Percentiles rank a stretch among this genome's conserved stretches.
phyloP scores from a whole-genome alignment of 306 rosid species.

The Sesbania bispinosa region DNA sequence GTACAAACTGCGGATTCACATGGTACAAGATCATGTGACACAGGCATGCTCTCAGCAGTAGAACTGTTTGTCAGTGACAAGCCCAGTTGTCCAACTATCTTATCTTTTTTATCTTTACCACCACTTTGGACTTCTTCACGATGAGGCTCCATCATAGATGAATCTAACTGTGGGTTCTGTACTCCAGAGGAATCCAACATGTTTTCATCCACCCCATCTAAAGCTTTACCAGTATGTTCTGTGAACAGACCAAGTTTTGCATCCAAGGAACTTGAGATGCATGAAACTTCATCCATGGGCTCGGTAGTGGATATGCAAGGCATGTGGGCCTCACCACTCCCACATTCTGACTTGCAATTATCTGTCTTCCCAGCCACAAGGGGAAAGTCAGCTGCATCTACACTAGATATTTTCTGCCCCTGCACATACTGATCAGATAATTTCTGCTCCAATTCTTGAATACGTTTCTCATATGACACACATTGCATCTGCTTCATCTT shows the following conservation, averaged over 20 bases:
- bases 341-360: conserved; percentile 45
- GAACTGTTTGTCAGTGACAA: conserved; percentile 90
- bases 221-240: conserved; percentile 52
- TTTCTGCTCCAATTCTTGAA: conserved; percentile 90
- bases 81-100: conserved; percentile 60
- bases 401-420: conserved; percentile 58
- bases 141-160: conserved; percentile 80
- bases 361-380: conserved; percentile 50
- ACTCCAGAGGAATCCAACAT: conserved; percentile 89
- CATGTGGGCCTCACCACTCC: conserved; percentile 43
- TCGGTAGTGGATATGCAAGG: conserved; percentile 62
- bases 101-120: conserved; percentile 64
- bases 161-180: conserved; percentile 72
- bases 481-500: conserved; percentile 78
- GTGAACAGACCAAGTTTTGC: conserved; percentile 64
- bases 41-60: conserved; percentile 92
- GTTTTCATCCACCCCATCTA: conserved; percentile 82
- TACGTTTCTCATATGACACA: conserved; percentile 81
- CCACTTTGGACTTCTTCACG: conserved; percentile 57
- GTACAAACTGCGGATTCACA: conserved; percentile 48
- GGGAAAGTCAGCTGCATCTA: conserved; percentile 44
- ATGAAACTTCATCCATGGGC: conserved; percentile 96
- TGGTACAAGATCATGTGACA: conserved; percentile 51
- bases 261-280: conserved; percentile 78
- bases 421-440: conserved; percentile 70